Percentiles rank a stretch among this genome's conserved stretches.
Evolutionary conservation across 257 asterid species (phyloP).

Genomic region (Nicotiana otophora): DNA sequence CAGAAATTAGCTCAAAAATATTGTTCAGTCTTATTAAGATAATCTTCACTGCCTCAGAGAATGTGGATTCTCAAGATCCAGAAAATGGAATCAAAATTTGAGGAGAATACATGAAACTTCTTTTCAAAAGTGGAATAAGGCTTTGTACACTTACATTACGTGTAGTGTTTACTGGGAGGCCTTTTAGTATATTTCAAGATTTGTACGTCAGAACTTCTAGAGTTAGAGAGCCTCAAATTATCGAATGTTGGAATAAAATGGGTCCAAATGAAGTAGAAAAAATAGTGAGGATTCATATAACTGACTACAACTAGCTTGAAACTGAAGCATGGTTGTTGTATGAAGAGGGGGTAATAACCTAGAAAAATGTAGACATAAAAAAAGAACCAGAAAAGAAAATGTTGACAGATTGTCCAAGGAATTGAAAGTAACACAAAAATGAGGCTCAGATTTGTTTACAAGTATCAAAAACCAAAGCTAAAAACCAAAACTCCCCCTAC

Average conservation of each 20-base stretch:
- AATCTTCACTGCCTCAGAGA: conserved; percentile 3
- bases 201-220: background rate
- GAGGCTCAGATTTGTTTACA: background rate
- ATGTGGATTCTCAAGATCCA: background rate
- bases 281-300: background rate
- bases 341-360: background rate
- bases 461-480: background rate
- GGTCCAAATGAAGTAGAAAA: background rate
- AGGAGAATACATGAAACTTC: background rate
- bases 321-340: background rate
- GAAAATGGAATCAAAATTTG: background rate
- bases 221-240: background rate
- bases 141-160: background rate
- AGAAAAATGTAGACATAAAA: background rate
- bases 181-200: too few relatives aligned
- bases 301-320: background rate
- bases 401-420: background rate
- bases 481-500: background rate
- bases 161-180: background rate
- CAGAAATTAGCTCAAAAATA: background rate
- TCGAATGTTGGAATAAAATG: background rate
- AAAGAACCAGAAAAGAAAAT: background rate
- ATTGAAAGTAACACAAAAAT: background rate
- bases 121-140: background rate
- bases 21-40: background rate